Evolutionary conservation across 164 flowering plant genomes (phyloP), one percentile per base, ranked within the genome.

Genomic region (Umbilicus rupestris): DNA sequence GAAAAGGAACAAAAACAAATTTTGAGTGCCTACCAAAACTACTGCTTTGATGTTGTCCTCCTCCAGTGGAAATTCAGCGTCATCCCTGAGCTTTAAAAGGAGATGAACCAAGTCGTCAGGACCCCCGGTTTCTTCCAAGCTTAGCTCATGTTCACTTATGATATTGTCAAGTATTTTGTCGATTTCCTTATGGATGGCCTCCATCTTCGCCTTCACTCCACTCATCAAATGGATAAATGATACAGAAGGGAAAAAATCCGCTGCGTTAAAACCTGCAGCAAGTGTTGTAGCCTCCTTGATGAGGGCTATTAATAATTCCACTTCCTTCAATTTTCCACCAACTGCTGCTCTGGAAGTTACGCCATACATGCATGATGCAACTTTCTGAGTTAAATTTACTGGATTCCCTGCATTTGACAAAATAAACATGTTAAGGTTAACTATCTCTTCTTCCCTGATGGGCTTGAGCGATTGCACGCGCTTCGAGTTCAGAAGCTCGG

Each of bases 371-470:
- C 65, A 55, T 0, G 72, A 45, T 65, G 39, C 71, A 26, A 74
- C n/a, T 37, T 65, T 64, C 55, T 74, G 63, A 3, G 41, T 47
- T 7, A 74, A 58, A 59, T 77, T 77, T 30, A 71, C 19, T 1
- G 67, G 67, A 7, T 44, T 47, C 19, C 66, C 44, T 11, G 47
- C 47, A 9, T 24, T 37, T 30, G 31, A 49, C 14, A 64, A 47
- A 17, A 72, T 24, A 14, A 44, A 26, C 39, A 24, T 65, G 29
- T 67, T 22, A 19, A 77, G 31, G 64, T 64, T 73, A 14, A 41
- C 37, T 5, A 68, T 71, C 65, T 75, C 83, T 35, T 80, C 78
- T 66, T 72, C 83, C 33, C 83, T 68, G 2, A 77, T 15, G 3
- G 68, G 50, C n/a, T 65, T 37, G 17, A 75, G 72, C 0, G 75